Conservation (phyloP, 305 asterid genomes). For the Solanum hybrid region DNA sequence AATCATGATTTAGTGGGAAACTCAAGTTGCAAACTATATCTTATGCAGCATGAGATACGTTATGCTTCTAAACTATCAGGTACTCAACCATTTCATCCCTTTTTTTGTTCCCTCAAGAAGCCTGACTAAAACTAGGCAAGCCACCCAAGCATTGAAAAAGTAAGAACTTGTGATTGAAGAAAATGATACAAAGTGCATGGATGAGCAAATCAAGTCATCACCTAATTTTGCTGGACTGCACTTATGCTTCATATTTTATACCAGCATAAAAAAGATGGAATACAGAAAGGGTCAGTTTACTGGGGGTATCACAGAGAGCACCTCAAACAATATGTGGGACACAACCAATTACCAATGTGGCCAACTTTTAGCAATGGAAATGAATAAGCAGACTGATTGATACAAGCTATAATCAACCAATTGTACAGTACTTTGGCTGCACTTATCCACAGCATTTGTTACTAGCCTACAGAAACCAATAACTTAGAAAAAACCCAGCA, state of each 20-base stretch:
- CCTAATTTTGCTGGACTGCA: neutral
- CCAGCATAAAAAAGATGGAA: neutral
- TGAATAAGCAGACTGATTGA: neutral
- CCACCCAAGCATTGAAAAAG: neutral
- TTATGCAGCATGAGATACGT: neutral
- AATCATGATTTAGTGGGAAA: constrained; percentile 7
- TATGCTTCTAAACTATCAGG: neutral
- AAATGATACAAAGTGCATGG: neutral
- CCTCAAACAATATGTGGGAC: neutral
- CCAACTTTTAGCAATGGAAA: neutral
- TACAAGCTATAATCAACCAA: neutral
- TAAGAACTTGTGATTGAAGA: neutral
- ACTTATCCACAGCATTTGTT: neutral
- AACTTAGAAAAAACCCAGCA: neutral
- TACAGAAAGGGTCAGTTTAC: neutral
- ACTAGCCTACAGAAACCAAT: neutral
- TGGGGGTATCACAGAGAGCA: neutral
- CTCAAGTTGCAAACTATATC: constrained; percentile 4
- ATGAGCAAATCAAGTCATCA: neutral
- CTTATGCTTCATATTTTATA: neutral
- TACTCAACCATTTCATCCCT: neutral
- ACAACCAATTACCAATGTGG: neutral
- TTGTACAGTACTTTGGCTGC: neutral
- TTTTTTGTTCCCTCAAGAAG: neutral
- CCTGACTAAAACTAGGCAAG: neutral